Conservation (phyloP, 129 eudicot genomes). For the Erigeron canadensis region DNA sequence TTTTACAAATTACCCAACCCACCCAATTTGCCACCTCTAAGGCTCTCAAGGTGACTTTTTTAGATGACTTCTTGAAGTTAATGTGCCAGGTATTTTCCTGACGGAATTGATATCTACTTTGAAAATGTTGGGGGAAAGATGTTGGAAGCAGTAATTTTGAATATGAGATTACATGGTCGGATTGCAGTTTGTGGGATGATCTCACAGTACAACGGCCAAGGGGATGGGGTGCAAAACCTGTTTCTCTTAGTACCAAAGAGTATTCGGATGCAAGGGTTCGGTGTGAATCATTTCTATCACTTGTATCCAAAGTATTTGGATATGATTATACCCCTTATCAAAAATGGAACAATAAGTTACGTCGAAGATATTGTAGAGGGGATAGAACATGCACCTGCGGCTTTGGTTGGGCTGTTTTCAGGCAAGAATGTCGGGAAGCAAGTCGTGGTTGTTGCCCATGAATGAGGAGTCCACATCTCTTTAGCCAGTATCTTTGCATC, state of each 20-base stretch:
- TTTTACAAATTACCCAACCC: too few relatives aligned
- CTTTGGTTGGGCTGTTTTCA: slow-evolving; percentile 29
- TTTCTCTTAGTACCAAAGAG: neutral
- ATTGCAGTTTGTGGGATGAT: slow-evolving; percentile 29
- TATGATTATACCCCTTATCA: slow-evolving; percentile 20
- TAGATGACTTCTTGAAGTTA: neutral
- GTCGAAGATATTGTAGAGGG: slow-evolving; percentile 33
- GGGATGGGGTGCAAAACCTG: slow-evolving; percentile 19
- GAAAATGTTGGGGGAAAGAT: slow-evolving; percentile 32
- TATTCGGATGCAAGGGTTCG: slow-evolving; percentile 16
- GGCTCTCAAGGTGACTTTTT: neutral
- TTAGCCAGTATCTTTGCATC: too few relatives aligned
- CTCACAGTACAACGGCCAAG: slow-evolving; percentile 25
- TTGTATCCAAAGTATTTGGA: slow-evolving; percentile 30
- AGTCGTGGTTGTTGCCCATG: slow-evolving; percentile 24
- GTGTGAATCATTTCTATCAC: slow-evolving; percentile 16
- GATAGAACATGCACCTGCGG: slow-evolving; percentile 28
- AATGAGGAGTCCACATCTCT: neutral
- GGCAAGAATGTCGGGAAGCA: slow-evolving; percentile 37
- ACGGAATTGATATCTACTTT: slow-evolving; percentile 33
- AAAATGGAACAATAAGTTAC: slow-evolving; percentile 24
- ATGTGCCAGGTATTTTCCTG: slow-evolving; percentile 23
- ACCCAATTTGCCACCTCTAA: too few relatives aligned
- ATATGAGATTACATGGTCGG: slow-evolving; percentile 31
- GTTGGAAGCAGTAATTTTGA: slow-evolving; percentile 31